Evolutionary conservation across 2,329 filamentous ascomycete genomes (phyloP), one percentile per base, ranked within the genome.

Genomic region (Colletotrichum horii): DNA sequence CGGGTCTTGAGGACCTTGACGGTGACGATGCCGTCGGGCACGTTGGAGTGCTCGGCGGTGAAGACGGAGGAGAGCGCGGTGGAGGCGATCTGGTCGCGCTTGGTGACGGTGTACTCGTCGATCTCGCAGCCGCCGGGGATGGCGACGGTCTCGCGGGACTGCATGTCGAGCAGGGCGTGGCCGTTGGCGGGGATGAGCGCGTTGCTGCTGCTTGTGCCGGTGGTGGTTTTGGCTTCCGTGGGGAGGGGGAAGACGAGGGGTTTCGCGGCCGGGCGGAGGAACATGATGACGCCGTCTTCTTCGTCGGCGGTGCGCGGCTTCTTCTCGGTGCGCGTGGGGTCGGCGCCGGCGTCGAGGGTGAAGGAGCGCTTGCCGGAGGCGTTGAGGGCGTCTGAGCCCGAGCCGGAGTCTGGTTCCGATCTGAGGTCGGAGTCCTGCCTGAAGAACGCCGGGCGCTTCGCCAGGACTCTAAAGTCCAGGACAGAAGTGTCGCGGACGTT

Each of bases 1-100:
- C 86, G 83, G 2, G 90, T 92, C 82, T 91, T 91, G 77, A 92
- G 88, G 2, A 92, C 89, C 79, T 92, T 92, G 81, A 91, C 90
- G 2, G 90, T 91, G 71, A 92, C 89, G 70, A 91, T 87, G 24
- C 88, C 87, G 69, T 89, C 88, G 4, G 89, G 84, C 22, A 90
- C 86, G 12, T 86, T 82, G 6, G 90, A 91, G 79, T 91, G 87
- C 43, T 88, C 84, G 24, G 88, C 90, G 2, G 87, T 91, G 79
- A 89, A 92, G 43, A 92, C 90, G 8, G 88, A 88, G 6, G 90
- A 91, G 22, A 90, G 84, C 6, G 85, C 84, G 1, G 89, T 90
- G 3, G 87, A 87, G 6, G 90, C 90, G 69, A 92, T 91, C n/a
- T 88, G 87, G 19, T 91, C 87, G 48, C 86, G 85, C 80, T 90